phyloP scores from a whole-genome alignment of 2,329 filamentous ascomycete species.

The Hypoxylon sp. region DNA sequence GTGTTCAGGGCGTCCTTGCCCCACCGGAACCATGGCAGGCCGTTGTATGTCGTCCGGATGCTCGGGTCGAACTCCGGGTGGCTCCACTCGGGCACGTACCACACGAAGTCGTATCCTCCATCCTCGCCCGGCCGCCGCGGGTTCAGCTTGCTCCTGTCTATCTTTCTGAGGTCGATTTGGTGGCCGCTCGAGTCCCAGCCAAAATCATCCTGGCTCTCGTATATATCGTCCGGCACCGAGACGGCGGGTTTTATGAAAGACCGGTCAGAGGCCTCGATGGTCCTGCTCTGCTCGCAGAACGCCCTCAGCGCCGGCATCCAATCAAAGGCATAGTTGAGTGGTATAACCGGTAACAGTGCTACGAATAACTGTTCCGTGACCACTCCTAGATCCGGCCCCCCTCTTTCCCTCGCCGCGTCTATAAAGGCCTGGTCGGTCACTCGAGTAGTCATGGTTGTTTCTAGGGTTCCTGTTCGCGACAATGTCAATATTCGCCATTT shows the following conservation, averaged over 20 bases:
- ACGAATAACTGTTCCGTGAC: background rate
- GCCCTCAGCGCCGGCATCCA: slow-evolving; percentile 15
- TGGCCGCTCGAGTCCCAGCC: background rate
- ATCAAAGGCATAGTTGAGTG: background rate
- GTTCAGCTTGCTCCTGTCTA: background rate
- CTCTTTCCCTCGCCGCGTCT: background rate
- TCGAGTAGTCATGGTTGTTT: too few relatives aligned
- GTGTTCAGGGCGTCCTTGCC: slow-evolving; percentile 8
- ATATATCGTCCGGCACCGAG: background rate
- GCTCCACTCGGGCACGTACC: slow-evolving; percentile 40
- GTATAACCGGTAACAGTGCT: too few relatives aligned
- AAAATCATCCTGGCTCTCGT: background rate
- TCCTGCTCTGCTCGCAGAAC: slow-evolving; percentile 2
- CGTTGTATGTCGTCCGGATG: background rate
- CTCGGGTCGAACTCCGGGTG: slow-evolving; percentile 35
- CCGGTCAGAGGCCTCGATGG: background rate
- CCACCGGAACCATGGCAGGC: background rate
- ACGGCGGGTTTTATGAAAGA: background rate
- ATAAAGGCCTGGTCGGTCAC: background rate
- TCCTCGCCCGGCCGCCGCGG: slow-evolving; percentile 9
- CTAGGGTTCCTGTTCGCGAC: background rate
- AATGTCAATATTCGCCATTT: too few relatives aligned
- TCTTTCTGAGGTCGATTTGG: background rate
- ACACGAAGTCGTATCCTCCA: slow-evolving; percentile 28
- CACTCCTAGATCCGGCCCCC: too few relatives aligned